phyloP scores from a whole-genome alignment of 345 rosid species.

The Brassica carinata region DNA sequence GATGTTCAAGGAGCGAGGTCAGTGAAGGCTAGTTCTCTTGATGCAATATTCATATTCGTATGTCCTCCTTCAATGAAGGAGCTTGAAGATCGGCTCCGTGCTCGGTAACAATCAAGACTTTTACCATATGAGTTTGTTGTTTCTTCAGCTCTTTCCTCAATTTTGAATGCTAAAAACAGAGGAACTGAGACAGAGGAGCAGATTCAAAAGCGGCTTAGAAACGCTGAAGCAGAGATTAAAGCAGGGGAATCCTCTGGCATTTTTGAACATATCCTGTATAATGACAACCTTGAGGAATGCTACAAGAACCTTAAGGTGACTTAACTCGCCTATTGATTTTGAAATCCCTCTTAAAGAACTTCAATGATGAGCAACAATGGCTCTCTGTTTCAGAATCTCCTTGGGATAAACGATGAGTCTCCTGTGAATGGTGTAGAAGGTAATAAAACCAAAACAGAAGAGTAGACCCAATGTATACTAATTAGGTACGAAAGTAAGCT shows the following conservation, averaged over 20 bases:
- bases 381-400: constrained; percentile 50
- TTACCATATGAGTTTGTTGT: background rate
- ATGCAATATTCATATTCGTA: constrained; percentile 77
- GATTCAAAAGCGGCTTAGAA: constrained; percentile 70
- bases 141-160: background rate
- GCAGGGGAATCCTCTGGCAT: constrained; percentile 61
- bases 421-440: constrained; percentile 47
- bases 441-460: constrained; percentile 37
- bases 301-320: constrained; percentile 77
- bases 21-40: constrained; percentile 69
- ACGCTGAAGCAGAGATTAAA: constrained; percentile 70
- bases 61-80: constrained; percentile 84
- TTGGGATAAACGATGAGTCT: constrained; percentile 51
- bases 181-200: constrained; percentile 92
- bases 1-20: constrained; percentile 97
- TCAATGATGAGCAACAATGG: constrained; percentile 5
- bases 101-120: constrained; percentile 50
- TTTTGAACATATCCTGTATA: constrained; percentile 57
- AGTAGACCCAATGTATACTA: background rate
- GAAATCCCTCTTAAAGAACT: background rate
- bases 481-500: background rate
- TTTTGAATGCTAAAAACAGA: constrained; percentile 43
- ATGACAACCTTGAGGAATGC: constrained; percentile 73
- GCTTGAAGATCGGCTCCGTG: constrained; percentile 87
- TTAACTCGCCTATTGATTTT: background rate